Evolutionary conservation across 176 grass and related monocot genomes (phyloP), one percentile per base, ranked within the genome.

Genomic region (Oryza rufipogon): DNA sequence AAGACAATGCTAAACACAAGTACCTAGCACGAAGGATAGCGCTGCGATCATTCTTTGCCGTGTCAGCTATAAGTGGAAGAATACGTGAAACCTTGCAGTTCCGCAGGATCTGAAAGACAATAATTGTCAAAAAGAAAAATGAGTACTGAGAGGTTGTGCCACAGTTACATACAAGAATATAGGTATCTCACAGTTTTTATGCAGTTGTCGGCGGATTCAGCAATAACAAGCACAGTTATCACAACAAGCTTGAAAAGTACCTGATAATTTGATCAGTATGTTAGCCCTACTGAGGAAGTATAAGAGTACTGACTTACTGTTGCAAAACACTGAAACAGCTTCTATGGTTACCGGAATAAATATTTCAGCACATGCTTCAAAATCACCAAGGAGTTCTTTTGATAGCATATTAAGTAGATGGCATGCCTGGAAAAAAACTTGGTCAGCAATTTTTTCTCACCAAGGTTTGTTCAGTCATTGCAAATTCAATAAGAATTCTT

Each of bases 201-300:
- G 70, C 94, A 94, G 74, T 86, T 91, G 74, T 97, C 94, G 20
- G 92, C 84, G 77, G 94, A 97, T 86, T 97, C 92, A 9, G 94
- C 94, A 87, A 97, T 97, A 68, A 97, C 90, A 66, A 94, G 88
- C 47, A 97, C 94, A 83, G 94, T 97, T 85, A 97, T 97, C 63
- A 97, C 92, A 92, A 94, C 92, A 85, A 94, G 92, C 84, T 94
- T 97, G 84, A 97, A 94, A 73, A 94, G 92, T 70, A 90, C 81
- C 94, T 97, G 88, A 73, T 3, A 78, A 76, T 81, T 60, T 75
- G 56, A 76, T 33, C 7, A 38, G 67, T 58, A 80, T 64, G 39
- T 82, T 85, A 87, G 81, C 71, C 19, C 42, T 77, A 77, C 71
- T 66, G 64, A 33, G 65, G 68, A 66, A 61, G 48, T 73, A 68